Percentiles rank a stretch among this genome's conserved stretches.
phyloP scores from a whole-genome alignment of 352 stramenopile species.

The Pythium periplocum region DNA sequence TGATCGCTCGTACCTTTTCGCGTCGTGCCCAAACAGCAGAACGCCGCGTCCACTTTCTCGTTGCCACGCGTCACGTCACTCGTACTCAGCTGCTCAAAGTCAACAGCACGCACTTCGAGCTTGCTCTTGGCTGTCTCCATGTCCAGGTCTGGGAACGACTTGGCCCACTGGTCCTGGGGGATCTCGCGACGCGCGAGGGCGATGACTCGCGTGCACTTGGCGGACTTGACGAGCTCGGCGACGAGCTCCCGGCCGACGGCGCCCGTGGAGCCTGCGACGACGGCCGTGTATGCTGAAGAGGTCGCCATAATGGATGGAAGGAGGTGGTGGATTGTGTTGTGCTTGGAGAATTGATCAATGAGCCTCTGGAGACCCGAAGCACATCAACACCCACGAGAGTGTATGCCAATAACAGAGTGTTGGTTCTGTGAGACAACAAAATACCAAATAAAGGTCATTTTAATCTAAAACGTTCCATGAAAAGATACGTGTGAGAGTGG shows the following conservation, averaged over 20 bases:
- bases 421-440: too few species aligned
- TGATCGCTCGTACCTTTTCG: slow-evolving; percentile 31
- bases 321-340: too few species aligned
- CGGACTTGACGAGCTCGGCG: slow-evolving; percentile 49
- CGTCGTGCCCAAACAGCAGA: slow-evolving; percentile 71
- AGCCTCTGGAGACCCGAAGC: too few species aligned
- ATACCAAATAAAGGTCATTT: too few species aligned
- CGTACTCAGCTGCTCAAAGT: slow-evolving; percentile 50
- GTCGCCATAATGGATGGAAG: too few species aligned
- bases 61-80: slow-evolving; percentile 25
- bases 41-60: slow-evolving; percentile 46
- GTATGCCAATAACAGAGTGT: too few species aligned
- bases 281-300: slow-evolving; percentile 32
- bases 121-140: slow-evolving; percentile 29
- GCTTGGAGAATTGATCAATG: too few species aligned
- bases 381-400: too few species aligned
- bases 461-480: too few species aligned
- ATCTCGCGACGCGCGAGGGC: slow-evolving; percentile 55
- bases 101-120: slow-evolving; percentile 40
- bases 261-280: slow-evolving; percentile 69
- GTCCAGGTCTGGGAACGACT: slow-evolving; percentile 43
- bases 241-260: slow-evolving; percentile 70
- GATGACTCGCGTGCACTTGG: slow-evolving; percentile 50
- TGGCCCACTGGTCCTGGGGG: slow-evolving; percentile 29
- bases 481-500: too few species aligned